phyloP scores from a whole-genome alignment of 768 basidiomycete genomes.

The Xerocomus spinulosus region DNA sequence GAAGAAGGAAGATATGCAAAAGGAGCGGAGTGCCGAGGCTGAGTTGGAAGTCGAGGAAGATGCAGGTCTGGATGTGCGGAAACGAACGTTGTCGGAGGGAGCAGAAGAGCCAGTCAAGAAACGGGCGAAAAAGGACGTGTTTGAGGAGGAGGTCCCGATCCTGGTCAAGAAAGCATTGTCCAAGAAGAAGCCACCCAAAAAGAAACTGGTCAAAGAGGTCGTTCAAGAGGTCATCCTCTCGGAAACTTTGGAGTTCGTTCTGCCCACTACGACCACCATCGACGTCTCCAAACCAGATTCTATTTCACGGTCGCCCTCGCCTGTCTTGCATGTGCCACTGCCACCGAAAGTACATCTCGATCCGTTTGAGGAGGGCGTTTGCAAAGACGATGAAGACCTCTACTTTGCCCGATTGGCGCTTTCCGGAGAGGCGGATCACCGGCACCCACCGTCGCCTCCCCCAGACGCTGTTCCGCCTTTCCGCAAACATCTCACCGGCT shows the following conservation, averaged over 20 bases:
- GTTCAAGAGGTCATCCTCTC: slow-evolving; percentile 51
- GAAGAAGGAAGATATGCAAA: slow-evolving; percentile 43
- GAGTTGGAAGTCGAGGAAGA: slow-evolving; percentile 62
- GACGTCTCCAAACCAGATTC: slow-evolving; percentile 43
- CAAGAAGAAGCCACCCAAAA: slow-evolving; percentile 37
- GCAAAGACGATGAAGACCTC: slow-evolving; percentile 85
- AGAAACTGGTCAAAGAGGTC: slow-evolving; percentile 32
- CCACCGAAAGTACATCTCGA: slow-evolving; percentile 50
- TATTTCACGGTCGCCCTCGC: slow-evolving; percentile 48
- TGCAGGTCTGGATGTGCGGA: slow-evolving; percentile 34
- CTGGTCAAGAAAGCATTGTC: slow-evolving; percentile 17
- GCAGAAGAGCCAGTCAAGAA: slow-evolving; percentile 31
- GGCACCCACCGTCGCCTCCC: slow-evolving; percentile 28
- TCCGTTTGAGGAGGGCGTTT: slow-evolving; percentile 52
- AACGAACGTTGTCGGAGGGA: slow-evolving; percentile 44
- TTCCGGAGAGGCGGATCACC: slow-evolving; percentile 24
- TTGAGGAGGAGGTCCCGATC: slow-evolving; percentile 35
- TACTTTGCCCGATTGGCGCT: slow-evolving; percentile 58
- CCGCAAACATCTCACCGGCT: slow-evolving; percentile 77
- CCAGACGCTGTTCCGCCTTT: slow-evolving; percentile 47
- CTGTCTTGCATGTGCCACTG: slow-evolving; percentile 38
- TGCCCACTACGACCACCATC: slow-evolving; percentile 48
- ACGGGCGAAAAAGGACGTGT: slow-evolving; percentile 29
- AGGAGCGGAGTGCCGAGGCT: slow-evolving; percentile 39
- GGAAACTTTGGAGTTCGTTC: slow-evolving; percentile 45